phyloP scores from a whole-genome alignment of 108 stramenopile genomes.

The Stephanodiscus triporus region DNA sequence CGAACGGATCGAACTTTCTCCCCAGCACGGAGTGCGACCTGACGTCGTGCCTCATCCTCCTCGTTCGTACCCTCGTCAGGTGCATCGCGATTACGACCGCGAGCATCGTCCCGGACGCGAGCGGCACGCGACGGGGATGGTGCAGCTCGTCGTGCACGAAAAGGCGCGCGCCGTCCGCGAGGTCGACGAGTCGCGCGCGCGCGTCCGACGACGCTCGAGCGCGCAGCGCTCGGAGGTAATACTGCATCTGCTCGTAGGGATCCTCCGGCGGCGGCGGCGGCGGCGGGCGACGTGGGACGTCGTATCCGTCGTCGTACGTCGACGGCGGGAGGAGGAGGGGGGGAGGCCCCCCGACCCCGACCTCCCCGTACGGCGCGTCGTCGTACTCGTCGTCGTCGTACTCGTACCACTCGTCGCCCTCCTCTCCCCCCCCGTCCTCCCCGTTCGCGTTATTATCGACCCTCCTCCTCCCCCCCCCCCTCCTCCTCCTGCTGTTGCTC shows the following conservation, averaged over 20 bases:
- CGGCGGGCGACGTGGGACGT: not conserved
- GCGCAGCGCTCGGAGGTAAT: conserved; percentile 38
- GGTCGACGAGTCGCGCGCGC: too few relatives aligned
- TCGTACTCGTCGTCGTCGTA: conserved; percentile 23
- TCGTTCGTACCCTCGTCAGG: not conserved
- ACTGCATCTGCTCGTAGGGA: conserved; percentile 55
- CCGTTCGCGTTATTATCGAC: conserved; percentile 3
- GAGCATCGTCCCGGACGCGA: not conserved
- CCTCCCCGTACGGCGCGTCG: not conserved
- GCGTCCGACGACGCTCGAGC: conserved; percentile 19
- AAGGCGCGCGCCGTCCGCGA: conserved; percentile 11
- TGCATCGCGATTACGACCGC: not conserved
- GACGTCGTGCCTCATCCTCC: not conserved
- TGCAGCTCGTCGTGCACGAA: conserved; percentile 46
- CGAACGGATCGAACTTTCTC: conserved; percentile 18
- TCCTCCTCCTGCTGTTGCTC: not conserved
- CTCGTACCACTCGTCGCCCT: conserved; percentile 11
- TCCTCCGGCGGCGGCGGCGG: conserved; percentile 35
- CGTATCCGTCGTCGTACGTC: not conserved
- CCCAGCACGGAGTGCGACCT: conserved; percentile 36
- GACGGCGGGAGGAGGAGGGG: not conserved
- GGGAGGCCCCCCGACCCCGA: not conserved
- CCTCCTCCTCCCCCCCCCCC: not conserved
- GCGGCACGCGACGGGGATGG: conserved; percentile 24
- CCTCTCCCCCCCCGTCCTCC: conserved; percentile 1